Evolutionary conservation across 2,329 filamentous ascomycete species (phyloP), one percentile per base, ranked within the genome.

Genomic region (Volutella citrinella): DNA sequence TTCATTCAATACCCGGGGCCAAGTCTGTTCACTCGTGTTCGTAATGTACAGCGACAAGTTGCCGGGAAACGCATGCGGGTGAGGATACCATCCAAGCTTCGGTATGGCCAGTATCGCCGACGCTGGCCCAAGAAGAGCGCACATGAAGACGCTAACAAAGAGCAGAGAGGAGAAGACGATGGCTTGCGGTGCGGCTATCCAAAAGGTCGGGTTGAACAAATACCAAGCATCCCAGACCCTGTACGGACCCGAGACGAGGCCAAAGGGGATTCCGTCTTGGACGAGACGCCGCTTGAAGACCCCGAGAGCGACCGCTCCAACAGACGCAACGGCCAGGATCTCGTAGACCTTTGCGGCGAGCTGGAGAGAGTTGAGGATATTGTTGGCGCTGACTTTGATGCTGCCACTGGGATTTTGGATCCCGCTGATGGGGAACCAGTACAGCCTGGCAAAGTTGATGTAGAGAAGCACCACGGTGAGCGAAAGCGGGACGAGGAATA

Each of bases 101-200:
- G 34, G 34, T 6, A 32, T 5, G 6, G 32, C 26, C 5, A 37
- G 29, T 20, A 37, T 37, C 9, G 34, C 34, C n/a, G 34, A 37
- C 11, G 29, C 34, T 10, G 34, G 34, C 9, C 25, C 29, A 5
- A 32, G 24, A 10, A 37, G 20, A 4, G 22, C n/a, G 9, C 23
- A 37, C 5, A 37, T 24, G 10, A 29, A n/a, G 5, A 26, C 22
- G 11, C 14, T 32, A 12, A 21, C 9, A 11, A 37, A 10, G 5
- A 37, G 16, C 12, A 37, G 19, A 12, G 14, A 10, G 3, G 30
- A 24, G 2, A 37, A 11, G 11, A n/a, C 19, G 3, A 19, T n/a
- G 4, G 32, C 26, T 18, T 20, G 17, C 4, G 11, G 5, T 10
- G n/a, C n/a, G 4, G 15, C 29, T 16, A n/a, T 32, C 29, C 29